phyloP scores from a whole-genome alignment of 805 yeast species.

The Kodamaea neixiangensis region DNA sequence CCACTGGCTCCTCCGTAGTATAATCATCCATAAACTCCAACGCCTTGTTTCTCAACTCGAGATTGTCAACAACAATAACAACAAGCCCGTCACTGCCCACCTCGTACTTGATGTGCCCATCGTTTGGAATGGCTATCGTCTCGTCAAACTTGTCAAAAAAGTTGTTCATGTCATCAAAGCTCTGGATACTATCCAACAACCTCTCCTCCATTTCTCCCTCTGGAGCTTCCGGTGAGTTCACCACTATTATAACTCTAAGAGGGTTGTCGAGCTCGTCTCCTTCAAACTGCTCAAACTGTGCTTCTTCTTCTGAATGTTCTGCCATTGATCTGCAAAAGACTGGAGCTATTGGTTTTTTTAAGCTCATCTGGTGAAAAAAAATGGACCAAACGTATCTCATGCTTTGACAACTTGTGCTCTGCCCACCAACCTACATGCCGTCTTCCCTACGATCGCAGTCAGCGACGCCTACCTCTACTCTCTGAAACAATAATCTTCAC shows the following conservation, averaged over 20 bases:
- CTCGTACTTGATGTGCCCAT: constrained; percentile 56
- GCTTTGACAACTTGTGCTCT: too few relatives aligned
- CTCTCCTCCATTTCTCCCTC: constrained; percentile 53
- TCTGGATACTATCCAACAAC: constrained; percentile 45
- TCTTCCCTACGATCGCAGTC: too few relatives aligned
- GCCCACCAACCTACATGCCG: too few relatives aligned
- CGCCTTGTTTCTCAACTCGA: constrained; percentile 38
- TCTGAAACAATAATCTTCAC: too few relatives aligned
- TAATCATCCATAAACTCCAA: constrained; percentile 46
- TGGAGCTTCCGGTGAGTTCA: constrained; percentile 34
- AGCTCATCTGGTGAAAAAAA: constrained; percentile 3
- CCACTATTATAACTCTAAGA: constrained; percentile 45
- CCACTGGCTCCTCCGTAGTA: constrained; percentile 14
- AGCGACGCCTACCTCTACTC: too few relatives aligned
- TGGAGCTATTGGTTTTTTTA: constrained; percentile 1
- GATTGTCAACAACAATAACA: constrained; percentile 51
- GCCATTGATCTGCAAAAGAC: background rate
- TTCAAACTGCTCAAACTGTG: constrained; percentile 10
- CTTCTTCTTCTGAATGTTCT: constrained; percentile 10
- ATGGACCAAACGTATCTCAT: too few relatives aligned
- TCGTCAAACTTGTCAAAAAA: constrained; percentile 57
- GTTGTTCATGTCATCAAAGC: constrained; percentile 48
- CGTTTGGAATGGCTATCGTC: constrained; percentile 54
- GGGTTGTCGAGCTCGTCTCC: constrained; percentile 47
- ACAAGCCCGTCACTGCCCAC: constrained; percentile 64